phyloP scores from a whole-genome alignment of 2,329 filamentous ascomycete species.

The Trichoderma cornu-damae region DNA sequence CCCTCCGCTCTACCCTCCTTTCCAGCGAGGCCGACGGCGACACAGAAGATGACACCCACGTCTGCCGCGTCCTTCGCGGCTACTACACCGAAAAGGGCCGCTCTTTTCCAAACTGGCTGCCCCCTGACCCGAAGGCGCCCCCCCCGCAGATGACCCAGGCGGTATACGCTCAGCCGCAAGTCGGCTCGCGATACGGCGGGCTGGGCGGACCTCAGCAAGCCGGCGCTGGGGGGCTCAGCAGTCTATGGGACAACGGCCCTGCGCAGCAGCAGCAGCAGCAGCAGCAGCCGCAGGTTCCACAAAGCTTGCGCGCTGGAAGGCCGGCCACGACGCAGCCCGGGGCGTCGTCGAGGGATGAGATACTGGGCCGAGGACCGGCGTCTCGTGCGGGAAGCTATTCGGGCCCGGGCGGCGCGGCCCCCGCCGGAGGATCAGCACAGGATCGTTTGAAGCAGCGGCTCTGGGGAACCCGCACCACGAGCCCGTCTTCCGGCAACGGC shows the following conservation, averaged over 20 bases:
- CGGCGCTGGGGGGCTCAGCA: conserved; percentile 43
- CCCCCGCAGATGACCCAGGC: conserved; percentile 53
- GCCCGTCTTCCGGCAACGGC: conserved; percentile 40
- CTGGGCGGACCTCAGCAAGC: conserved; percentile 22
- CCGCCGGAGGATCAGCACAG: conserved; percentile 52
- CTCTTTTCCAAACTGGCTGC: conserved; percentile 79
- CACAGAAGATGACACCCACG: conserved; percentile 85
- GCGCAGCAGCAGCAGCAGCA: conserved; percentile 27
- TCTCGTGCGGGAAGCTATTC: conserved; percentile 72
- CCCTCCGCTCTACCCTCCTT: conserved; percentile 64
- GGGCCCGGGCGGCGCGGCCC: conserved; percentile 34
- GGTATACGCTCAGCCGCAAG: conserved; percentile 47
- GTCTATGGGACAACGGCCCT: conserved; percentile 52
- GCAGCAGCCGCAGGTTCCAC: conserved; percentile 33
- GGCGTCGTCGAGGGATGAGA: conserved; percentile 30
- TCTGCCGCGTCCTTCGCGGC: conserved; percentile 84
- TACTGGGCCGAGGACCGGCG: conserved; percentile 51
- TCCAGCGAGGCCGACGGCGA: conserved; percentile 62
- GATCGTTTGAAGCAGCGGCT: conserved; percentile 76
- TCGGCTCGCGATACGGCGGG: conserved; percentile 52
- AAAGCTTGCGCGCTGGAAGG: conserved; percentile 44
- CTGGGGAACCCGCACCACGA: conserved; percentile 59
- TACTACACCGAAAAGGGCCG: conserved; percentile 90
- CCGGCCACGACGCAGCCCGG: conserved; percentile 26
- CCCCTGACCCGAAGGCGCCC: conserved; percentile 73